Evolutionary conservation across 345 rosid species (phyloP).

Genomic region (Populus deltoides): DNA sequence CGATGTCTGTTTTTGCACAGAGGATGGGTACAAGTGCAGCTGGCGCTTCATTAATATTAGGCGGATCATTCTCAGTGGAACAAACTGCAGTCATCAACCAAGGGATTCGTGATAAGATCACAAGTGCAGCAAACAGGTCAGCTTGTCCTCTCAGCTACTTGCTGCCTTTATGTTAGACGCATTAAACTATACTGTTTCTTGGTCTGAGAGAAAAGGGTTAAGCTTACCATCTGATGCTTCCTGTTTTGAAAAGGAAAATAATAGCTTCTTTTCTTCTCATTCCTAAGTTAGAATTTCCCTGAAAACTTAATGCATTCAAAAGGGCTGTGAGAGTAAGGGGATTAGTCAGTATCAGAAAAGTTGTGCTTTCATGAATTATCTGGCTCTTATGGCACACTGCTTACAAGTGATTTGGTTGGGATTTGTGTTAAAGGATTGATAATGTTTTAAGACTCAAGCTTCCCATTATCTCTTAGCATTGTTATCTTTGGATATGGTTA

Average conservation of each 20-base stretch:
- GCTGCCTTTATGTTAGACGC: neutral
- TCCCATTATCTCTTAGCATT: neutral
- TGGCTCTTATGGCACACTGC: neutral
- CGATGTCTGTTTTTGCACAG: constrained; percentile 75
- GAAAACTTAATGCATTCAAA: neutral
- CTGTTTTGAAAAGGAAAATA: neutral
- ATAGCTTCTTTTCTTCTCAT: neutral
- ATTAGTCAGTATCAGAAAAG: neutral
- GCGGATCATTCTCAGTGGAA: constrained; percentile 56
- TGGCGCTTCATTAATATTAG: constrained; percentile 66
- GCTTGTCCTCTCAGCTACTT: constrained; percentile 9
- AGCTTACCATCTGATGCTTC: neutral
- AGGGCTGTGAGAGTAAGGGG: neutral
- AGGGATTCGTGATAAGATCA: constrained; percentile 83
- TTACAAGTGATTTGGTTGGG: neutral
- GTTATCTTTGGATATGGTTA: neutral
- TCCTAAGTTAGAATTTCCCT: too few species aligned
- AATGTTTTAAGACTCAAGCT: neutral
- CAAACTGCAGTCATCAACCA: constrained; percentile 57
- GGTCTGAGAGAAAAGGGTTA: neutral
- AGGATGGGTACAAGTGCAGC: constrained; percentile 65
- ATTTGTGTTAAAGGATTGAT: neutral
- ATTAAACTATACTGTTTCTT: neutral
- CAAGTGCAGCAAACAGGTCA: constrained; percentile 87
- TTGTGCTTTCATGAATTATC: neutral